Conservation (phyloP, 1,139 yeast species). For the Candida pseudoviswanathii region DNA sequence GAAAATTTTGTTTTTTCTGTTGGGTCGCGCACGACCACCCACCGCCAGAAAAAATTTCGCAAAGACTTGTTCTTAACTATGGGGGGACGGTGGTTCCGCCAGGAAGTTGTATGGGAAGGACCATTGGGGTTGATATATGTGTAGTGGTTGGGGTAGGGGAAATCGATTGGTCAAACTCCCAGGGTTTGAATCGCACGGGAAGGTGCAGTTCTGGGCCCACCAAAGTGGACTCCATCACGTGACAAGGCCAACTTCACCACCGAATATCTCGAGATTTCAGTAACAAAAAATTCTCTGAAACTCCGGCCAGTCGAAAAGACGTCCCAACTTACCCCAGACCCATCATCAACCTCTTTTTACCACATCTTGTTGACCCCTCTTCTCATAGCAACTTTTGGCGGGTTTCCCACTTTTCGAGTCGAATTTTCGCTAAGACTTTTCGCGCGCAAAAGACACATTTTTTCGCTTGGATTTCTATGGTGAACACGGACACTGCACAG, state of each 20-base stretch:
- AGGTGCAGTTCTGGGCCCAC: neutral
- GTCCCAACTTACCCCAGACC: neutral
- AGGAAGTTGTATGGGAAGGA: neutral
- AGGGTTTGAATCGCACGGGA: neutral
- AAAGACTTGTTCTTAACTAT: neutral
- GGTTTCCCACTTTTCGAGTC: neutral
- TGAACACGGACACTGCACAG: neutral
- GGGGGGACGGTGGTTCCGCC: neutral
- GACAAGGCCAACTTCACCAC: neutral
- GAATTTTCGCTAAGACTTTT: neutral
- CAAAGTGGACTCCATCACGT: neutral
- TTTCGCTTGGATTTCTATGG: neutral
- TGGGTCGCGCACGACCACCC: neutral
- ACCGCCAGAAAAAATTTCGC: neutral
- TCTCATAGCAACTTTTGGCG: neutral
- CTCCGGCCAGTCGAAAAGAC: neutral
- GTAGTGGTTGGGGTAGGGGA: neutral
- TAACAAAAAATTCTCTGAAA: neutral
- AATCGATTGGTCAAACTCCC: neutral
- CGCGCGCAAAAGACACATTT: neutral
- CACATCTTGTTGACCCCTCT: neutral
- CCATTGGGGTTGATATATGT: no score
- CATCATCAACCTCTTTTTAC: neutral
- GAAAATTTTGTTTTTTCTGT: neutral
- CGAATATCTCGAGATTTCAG: neutral